Evolutionary conservation across 257 asterid species (phyloP).

Genomic region (Primulina tabacum): DNA sequence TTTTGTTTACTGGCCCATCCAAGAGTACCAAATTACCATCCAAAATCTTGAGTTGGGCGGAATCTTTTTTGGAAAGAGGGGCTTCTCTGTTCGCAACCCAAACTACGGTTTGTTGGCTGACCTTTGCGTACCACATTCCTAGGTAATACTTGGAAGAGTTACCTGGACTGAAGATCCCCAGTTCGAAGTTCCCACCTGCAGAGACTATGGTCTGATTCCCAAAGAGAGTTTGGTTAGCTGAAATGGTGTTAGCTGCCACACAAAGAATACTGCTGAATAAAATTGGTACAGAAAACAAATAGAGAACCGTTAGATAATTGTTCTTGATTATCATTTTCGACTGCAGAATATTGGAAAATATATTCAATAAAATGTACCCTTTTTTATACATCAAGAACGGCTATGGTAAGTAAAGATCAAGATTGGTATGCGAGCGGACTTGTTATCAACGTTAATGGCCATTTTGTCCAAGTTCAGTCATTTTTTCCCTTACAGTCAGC

Average conservation of each 20-base stretch:
- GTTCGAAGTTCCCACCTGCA: conserved; percentile 35
- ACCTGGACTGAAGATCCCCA: conserved; percentile 51
- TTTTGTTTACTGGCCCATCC: conserved; percentile 28
- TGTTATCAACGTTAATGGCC: too few species aligned
- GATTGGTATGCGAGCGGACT: background rate
- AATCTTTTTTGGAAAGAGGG: conserved; percentile 33
- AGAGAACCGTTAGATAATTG: background rate
- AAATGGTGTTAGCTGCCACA: conserved; percentile 36
- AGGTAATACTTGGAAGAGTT: conserved; percentile 39
- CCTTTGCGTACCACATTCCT: conserved; percentile 52
- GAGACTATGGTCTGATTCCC: conserved; percentile 49
- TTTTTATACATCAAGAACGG: too few species aligned
- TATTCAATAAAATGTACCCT: background rate
- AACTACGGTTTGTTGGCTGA: conserved; percentile 32
- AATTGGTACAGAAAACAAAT: background rate
- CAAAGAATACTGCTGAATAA: background rate
- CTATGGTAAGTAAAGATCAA: too few species aligned
- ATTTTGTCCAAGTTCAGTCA: too few species aligned
- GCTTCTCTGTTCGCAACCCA: conserved; percentile 65
- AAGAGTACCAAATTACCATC: conserved; percentile 42
- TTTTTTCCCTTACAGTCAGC: too few species aligned
- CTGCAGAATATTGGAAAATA: background rate
- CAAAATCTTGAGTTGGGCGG: conserved; percentile 35
- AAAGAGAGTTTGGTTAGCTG: conserved; percentile 36
- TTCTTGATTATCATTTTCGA: conserved; percentile 1